phyloP scores from a whole-genome alignment of 345 rosid species.

The Pelargonium nanum region DNA sequence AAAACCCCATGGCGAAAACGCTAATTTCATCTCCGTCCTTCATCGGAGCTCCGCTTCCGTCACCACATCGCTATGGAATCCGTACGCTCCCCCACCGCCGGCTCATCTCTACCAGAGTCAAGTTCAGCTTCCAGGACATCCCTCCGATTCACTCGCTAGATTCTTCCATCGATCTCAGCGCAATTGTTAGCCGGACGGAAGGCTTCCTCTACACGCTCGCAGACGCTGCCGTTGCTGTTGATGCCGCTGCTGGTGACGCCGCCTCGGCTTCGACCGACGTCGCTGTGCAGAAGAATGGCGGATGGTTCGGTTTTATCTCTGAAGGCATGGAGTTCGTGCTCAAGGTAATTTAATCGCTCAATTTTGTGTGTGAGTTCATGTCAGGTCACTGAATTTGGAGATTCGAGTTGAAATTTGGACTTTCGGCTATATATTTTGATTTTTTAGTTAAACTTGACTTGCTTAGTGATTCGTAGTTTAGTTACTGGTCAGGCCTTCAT shows the following conservation, averaged over 20 bases:
- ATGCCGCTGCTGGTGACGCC: conserved; percentile 32
- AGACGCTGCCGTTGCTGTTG: conserved; percentile 64
- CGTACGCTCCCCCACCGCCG: conserved; percentile 42
- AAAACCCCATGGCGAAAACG: conserved; percentile 56
- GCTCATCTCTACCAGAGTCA: conserved; percentile 40
- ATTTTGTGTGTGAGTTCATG: not conserved
- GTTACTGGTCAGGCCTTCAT: not conserved
- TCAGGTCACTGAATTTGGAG: not conserved
- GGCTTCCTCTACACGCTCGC: conserved; percentile 72
- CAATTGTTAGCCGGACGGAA: conserved; percentile 47
- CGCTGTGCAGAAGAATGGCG: conserved; percentile 60
- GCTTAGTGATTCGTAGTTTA: not conserved
- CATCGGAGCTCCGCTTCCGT: conserved; percentile 45
- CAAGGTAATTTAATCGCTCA: conserved; percentile 33
- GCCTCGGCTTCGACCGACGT: conserved; percentile 37
- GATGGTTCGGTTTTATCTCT: conserved; percentile 90
- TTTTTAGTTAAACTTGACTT: too few relatives aligned
- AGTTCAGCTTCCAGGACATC: conserved; percentile 60
- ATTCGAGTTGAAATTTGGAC: not conserved
- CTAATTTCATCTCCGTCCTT: conserved; percentile 72
- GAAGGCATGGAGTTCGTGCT: conserved; percentile 83
- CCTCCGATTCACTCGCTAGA: conserved; percentile 50
- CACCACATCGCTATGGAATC: conserved; percentile 35
- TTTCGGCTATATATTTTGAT: not conserved
- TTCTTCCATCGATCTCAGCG: conserved; percentile 42